Conservation (phyloP, 306 rosid species). For the Castanospermum australe region DNA sequence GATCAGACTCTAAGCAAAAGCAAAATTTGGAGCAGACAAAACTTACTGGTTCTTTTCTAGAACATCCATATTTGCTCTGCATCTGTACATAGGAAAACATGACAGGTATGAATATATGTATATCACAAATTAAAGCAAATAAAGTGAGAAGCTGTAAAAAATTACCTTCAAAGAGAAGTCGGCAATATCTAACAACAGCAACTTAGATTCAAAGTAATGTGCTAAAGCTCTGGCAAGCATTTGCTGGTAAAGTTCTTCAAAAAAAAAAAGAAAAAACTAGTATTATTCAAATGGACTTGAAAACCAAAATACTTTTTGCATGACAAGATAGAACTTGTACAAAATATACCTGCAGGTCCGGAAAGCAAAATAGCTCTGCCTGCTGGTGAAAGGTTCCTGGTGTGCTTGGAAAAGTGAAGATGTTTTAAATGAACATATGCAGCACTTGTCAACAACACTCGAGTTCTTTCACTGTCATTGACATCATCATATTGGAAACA, state of each 20-base stretch:
- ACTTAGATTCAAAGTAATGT: constrained; percentile 56
- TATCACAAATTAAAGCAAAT: not conserved
- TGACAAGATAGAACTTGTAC: not conserved
- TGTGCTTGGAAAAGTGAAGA: constrained; percentile 56
- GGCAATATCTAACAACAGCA: constrained; percentile 67
- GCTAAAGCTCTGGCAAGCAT: constrained; percentile 73
- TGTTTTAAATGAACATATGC: constrained; percentile 71
- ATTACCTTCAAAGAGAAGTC: constrained; percentile 71
- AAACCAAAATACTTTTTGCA: not conserved
- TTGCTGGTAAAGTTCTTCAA: constrained; percentile 69
- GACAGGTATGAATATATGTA: constrained; percentile 2
- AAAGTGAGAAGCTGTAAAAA: not conserved
- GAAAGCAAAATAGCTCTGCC: constrained; percentile 71
- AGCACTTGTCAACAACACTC: constrained; percentile 61
- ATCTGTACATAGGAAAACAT: constrained; percentile 43
- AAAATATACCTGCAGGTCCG: constrained; percentile 65
- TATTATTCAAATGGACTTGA: not conserved
- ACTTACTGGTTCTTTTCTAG: constrained; percentile 60
- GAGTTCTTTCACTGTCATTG: constrained; percentile 60
- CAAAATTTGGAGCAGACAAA: not conserved
- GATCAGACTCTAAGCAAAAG: not conserved
- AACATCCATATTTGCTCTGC: constrained; percentile 68
- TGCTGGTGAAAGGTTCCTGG: constrained; percentile 68
- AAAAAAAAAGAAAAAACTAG: not conserved
- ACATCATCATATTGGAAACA: not conserved